Base-by-base conservation (phyloP, 352 stramenopile genomes). In the Globisporangium emineosum region DNA sequence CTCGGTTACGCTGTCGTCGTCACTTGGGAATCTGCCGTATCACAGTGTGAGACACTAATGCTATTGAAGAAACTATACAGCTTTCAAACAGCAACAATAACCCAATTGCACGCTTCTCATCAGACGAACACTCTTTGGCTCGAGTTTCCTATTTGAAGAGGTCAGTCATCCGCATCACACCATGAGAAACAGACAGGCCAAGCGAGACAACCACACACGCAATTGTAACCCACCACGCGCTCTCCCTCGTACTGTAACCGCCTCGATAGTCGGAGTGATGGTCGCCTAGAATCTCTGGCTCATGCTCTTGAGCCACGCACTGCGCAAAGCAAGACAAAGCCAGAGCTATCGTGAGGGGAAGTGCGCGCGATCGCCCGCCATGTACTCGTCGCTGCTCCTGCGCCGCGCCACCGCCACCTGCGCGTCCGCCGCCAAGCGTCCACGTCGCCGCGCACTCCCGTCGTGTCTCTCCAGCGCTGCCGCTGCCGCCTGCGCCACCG, bases 361-460 rank as follows among this genome's bases (percentile, higher is more conserved):
- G 35, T 33, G 15, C 4, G 23, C 55, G 15, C 8, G 40, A 19
- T 15, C 19, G 17, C 5, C 25, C 33, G 35, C 55, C 27, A 68
- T 68, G 63, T 68, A 68, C 63, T 45, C 53, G 32, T 67, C 63
- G 55, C 63, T 68, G 33, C 56, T 47, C 40, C 40, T 68, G 47
- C 63, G 63, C 37, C 56, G 63, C 63, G 61, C 33, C 33, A 30
- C 51, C 6, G 52, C 40, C 40, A 23, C 40, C 40, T 47, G 40
- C 40, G 40, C 40, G 40, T 57, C 43, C 21, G 43, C 47, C 27
- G 27, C 32, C 42, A 63, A 63, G 42, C 57, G 57, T 8, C 57
- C 57, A 4, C 57, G 57, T 19, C 42, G 57, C 43, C 57, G 57
- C 8, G 33, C 40, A 17, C 52, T 66, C 33, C 55, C 63, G 25